Base-by-base conservation (phyloP, 2,329 filamentous ascomycete genomes). In the Hymenoscyphus fructigenus region DNA sequence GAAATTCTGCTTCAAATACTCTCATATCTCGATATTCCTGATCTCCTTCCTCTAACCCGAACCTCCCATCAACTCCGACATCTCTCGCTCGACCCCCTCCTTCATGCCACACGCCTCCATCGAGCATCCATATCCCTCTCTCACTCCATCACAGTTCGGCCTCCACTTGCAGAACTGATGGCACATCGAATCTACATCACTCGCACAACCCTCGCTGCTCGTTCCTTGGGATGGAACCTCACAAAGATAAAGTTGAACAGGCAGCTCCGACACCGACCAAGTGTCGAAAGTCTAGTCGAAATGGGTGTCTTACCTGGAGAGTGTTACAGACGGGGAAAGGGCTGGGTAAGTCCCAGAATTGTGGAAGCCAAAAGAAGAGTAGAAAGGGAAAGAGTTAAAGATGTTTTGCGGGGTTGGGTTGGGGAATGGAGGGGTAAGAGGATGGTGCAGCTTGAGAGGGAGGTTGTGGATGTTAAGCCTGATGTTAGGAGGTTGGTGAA, bases 351-450 rank as follows among this genome's bases (percentile, higher is more conserved):
- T 0, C 88, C 88, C 0, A 83, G 80, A 0, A 77, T 91, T 38
- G 84, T 90, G n/a, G 87, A 86, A 32, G 82, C 82, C 68, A 85
- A 85, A 72, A 80, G 85, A 63, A 84, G 83, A 14, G 81, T 91
- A 17, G 89, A 91, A 77, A 83, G 84, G 69, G 88, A 91, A 77
- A 81, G 82, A 66, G 80, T 91, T 55, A 91, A 91, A 74, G 88
- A 91, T 71, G 82, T 82, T 17, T 76, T 92, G 66, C 78, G 88
- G 44, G 81, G 82, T 14, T 91, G 88, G 87, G 82, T 91, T 2
- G 88, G 79, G 67, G 78, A 73, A 76, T 79, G 68, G 70, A 70
- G 62, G 66, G 72, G 61, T 63, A 69, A 76, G 66, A 71, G 75
- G 70, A 72, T 60, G 61, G 36, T 66, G 65, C 61, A 64, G 55